These are phyloP conservation scores for Mycena filopes DNA, from an alignment of 768 basidiomycete genomes.

Conservation along the genomic window DNA sequence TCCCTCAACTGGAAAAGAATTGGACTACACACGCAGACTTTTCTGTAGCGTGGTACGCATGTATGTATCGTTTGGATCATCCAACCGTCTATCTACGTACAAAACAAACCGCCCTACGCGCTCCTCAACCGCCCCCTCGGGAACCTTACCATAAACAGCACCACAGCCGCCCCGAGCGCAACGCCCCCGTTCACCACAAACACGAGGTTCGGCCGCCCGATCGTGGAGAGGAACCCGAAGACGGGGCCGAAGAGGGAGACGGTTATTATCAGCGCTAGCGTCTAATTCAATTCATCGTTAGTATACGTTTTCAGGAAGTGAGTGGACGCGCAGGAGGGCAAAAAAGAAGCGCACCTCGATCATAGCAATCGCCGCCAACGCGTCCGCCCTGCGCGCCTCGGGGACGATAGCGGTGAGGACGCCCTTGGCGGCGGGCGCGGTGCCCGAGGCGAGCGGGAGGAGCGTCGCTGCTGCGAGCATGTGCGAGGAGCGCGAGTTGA, in stretches of 20 bases:
- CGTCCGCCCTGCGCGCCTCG: not conserved
- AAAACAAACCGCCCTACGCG: no score
- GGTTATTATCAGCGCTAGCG: not conserved
- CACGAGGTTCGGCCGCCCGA: slow-evolving; percentile 24
- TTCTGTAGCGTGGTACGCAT: no score
- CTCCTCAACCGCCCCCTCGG: not conserved
- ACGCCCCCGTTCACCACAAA: slow-evolving; percentile 22
- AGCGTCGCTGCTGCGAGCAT: slow-evolving; percentile 18
- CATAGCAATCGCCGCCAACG: slow-evolving; percentile 8
- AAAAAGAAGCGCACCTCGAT: slow-evolving; percentile 12
- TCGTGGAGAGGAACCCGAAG: slow-evolving; percentile 16
- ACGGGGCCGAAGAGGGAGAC: slow-evolving; percentile 8
- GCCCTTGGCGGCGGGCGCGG: slow-evolving; percentile 24
- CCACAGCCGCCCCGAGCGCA: slow-evolving; percentile 10
- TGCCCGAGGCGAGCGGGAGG: slow-evolving; percentile 23
- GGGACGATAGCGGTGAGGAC: slow-evolving; percentile 25
- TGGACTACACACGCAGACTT: no score
- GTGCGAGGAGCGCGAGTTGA: slow-evolving; percentile 16
- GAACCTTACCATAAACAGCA: slow-evolving; percentile 23
- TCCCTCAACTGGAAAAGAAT: no score
- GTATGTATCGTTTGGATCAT: no score
- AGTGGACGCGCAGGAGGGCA: no score
- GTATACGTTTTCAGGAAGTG: no score
- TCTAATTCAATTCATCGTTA: not conserved
- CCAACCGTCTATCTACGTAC: no score